phyloP scores from a whole-genome alignment of 1,139 yeast species.

The Magnusiomyces tetraspermus region DNA sequence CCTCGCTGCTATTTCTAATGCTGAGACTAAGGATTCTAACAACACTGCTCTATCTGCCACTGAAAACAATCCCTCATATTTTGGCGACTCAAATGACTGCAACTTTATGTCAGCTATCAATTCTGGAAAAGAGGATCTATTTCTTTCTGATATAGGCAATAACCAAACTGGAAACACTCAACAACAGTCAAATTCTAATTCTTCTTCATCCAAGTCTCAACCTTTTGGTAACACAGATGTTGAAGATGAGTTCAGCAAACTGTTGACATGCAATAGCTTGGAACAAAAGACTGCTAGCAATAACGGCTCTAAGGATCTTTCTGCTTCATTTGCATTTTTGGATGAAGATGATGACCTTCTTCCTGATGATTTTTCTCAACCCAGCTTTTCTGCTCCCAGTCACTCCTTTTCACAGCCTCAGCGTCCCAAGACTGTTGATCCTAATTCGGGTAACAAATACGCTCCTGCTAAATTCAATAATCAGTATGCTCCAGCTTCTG shows the following conservation, averaged over 20 bases:
- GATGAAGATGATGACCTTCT: slow-evolving; percentile 43
- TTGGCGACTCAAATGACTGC: slow-evolving; percentile 1
- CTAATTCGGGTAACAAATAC: slow-evolving; percentile 8
- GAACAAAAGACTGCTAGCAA: slow-evolving; percentile 6
- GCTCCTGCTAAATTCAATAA: neutral
- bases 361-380: slow-evolving; percentile 32
- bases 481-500: neutral
- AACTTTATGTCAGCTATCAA: neutral
- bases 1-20: neutral
- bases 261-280: slow-evolving; percentile 11
- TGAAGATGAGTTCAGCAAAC: slow-evolving; percentile 18
- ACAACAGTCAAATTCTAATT: neutral
- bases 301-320: slow-evolving; percentile 9
- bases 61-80: neutral
- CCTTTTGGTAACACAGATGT: slow-evolving; percentile 3
- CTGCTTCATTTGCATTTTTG: slow-evolving; percentile 32
- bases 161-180: neutral
- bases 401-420: slow-evolving; percentile 9
- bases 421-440: slow-evolving; percentile 7
- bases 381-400: slow-evolving; percentile 2
- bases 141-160: neutral
- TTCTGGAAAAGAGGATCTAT: neutral
- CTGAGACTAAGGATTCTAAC: neutral
- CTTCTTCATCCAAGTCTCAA: neutral
- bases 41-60: neutral